Conservation (phyloP, 805 yeast genomes). For the Soucietia sequanensis region DNA sequence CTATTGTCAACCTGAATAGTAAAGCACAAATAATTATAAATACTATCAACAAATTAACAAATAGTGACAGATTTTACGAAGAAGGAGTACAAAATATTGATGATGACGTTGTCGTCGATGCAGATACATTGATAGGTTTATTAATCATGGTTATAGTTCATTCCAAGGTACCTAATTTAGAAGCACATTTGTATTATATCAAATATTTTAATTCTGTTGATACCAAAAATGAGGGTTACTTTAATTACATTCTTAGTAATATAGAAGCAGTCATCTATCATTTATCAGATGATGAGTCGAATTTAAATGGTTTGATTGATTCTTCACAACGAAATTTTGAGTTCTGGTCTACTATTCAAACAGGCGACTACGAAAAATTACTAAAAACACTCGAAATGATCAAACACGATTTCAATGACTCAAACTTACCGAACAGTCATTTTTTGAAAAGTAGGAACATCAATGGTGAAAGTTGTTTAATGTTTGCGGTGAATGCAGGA, state of each 20-base stretch:
- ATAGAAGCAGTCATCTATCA: conserved; percentile 78
- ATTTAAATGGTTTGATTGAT: conserved; percentile 35
- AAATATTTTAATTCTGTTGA: conserved; percentile 51
- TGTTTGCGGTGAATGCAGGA: conserved; percentile 54
- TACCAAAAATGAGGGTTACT: conserved; percentile 48
- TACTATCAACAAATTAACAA: conserved; percentile 47
- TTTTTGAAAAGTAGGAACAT: conserved; percentile 25
- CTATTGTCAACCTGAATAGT: conserved; percentile 38
- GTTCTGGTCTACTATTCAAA: conserved; percentile 54
- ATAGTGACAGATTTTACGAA: conserved; percentile 1
- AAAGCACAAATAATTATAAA: conserved; percentile 50
- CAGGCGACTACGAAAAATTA: conserved; percentile 21
- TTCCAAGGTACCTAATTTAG: conserved; percentile 56
- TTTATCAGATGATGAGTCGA: conserved; percentile 32
- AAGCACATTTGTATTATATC: conserved; percentile 64
- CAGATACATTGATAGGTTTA: conserved; percentile 76
- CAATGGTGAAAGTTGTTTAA: conserved; percentile 70
- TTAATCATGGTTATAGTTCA: conserved; percentile 69
- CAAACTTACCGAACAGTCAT: conserved; percentile 16
- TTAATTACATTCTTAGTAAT: conserved; percentile 79
- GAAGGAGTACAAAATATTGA: conserved; percentile 5
- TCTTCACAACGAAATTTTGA: conserved; percentile 47
- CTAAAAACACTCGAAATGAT: conserved; percentile 11
- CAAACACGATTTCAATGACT: conserved; percentile 5
- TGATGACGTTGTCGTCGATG: conserved; percentile 52